Conservation (phyloP, 78 protist genomes). For the slime mould (Dictyostelium discoideum) region dicty_2.7 NC_007091.3:3747001-3747500, state of each 20-base stretch:
- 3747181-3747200: slow-evolving; percentile 72
- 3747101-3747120: slow-evolving; percentile 44
- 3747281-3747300: slow-evolving; percentile 82
- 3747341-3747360: slow-evolving; percentile 92
- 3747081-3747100: slow-evolving; percentile 81
- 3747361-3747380: slow-evolving; percentile 96
- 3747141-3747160: slow-evolving; percentile 50
- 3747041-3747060: slow-evolving; percentile 89
- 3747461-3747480: slow-evolving; percentile 92
- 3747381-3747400: slow-evolving; percentile 84
- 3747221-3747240: slow-evolving; percentile 30
- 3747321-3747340: slow-evolving; percentile 88
- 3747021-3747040: slow-evolving; percentile 95
- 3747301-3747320: slow-evolving; percentile 77
- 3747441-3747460: slow-evolving; percentile 85
- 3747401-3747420: slow-evolving; percentile 87
- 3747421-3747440: slow-evolving; percentile 94
- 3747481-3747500: slow-evolving; percentile 92
- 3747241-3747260: slow-evolving; percentile 30
- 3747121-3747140: neutral
- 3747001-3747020: slow-evolving; percentile 90
- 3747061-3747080: slow-evolving; percentile 82
- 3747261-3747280: slow-evolving; percentile 58
- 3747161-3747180: slow-evolving; percentile 82
- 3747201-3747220: slow-evolving; percentile 75